Conservation (phyloP, 2,329 filamentous ascomycete species). For the Exserohilum rostratum region DNA sequence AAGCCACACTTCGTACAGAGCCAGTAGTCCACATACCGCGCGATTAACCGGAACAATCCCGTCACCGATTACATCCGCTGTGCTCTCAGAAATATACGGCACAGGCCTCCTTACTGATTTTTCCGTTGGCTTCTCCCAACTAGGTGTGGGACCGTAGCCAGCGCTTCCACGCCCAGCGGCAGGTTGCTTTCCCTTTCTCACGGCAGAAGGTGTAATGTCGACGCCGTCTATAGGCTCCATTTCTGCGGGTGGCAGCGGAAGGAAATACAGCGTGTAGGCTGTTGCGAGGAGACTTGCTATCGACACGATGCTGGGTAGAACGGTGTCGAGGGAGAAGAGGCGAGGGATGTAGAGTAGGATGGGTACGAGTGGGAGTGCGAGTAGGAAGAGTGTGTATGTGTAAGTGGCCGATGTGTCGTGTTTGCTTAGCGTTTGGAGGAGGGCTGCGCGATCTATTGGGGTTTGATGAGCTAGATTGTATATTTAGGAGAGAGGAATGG, state of each 20-base stretch:
- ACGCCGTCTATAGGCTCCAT: conserved; percentile 21
- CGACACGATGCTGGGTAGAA: conserved; percentile 61
- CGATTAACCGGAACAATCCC: conserved; percentile 68
- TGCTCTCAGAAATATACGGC: conserved; percentile 29
- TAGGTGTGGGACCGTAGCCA: background rate
- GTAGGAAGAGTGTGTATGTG: conserved; percentile 62
- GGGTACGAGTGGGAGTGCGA: conserved; percentile 64
- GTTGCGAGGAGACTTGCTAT: conserved; percentile 69
- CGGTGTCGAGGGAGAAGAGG: conserved; percentile 49
- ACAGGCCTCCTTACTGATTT: conserved; percentile 20
- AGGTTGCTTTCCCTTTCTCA: too few species aligned
- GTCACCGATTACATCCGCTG: conserved; percentile 58
- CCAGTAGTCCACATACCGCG: conserved; percentile 58
- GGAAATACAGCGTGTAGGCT: conserved; percentile 64
- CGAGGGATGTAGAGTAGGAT: conserved; percentile 62
- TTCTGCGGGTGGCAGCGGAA: conserved; percentile 61
- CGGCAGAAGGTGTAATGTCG: conserved; percentile 1
- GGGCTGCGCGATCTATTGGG: conserved; percentile 38
- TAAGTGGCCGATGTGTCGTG: conserved; percentile 48
- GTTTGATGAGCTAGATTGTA: background rate
- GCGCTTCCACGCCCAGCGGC: too few species aligned
- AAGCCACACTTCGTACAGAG: conserved; percentile 49
- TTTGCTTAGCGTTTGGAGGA: conserved; percentile 38
- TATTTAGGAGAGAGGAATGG: background rate
- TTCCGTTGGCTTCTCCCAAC: conserved; percentile 11